These are phyloP conservation scores for Solanum corneliomulleri DNA, from an alignment of 257 asterid genomes.

Conservation along the genomic window DNA sequence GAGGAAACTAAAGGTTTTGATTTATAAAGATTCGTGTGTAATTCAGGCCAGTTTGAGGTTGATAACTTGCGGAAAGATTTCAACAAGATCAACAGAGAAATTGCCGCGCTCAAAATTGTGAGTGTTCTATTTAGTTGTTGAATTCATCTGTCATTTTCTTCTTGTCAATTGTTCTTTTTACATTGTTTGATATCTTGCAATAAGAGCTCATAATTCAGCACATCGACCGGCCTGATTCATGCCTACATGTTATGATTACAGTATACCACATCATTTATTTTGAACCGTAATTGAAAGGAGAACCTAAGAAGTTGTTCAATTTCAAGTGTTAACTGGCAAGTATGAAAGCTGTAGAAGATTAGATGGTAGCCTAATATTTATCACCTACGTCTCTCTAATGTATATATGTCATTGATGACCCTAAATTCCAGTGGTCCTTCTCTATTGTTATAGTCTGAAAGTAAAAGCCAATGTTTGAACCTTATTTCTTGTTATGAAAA, in stretches of 20 bases:
- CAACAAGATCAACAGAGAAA: conserved; percentile 61
- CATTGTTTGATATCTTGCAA: not conserved
- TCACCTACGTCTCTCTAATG: not conserved
- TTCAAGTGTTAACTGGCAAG: not conserved
- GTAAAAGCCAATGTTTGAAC: not conserved
- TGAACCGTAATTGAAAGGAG: not conserved
- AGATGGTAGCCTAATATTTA: not conserved
- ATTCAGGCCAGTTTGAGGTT: conserved; percentile 73
- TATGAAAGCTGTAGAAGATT: not conserved
- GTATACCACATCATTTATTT: not conserved
- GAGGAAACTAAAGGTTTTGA: not conserved
- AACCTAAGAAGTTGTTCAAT: not conserved
- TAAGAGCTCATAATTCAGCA: not conserved
- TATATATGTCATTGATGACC: not conserved
- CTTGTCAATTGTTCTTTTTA: not conserved
- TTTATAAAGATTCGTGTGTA: not conserved
- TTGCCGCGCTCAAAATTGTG: conserved; percentile 68
- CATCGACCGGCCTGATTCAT: not conserved
- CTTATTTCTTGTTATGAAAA: not conserved
- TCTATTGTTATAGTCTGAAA: not conserved
- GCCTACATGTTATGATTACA: not conserved
- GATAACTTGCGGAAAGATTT: conserved; percentile 61
- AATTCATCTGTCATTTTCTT: not conserved
- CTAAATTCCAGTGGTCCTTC: not conserved
- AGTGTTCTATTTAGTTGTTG: conserved; percentile 16